Evolutionary conservation across 2,329 filamentous ascomycete species (phyloP), one percentile per base, ranked within the genome.

Genomic region (Stemphylium vesicarium): DNA sequence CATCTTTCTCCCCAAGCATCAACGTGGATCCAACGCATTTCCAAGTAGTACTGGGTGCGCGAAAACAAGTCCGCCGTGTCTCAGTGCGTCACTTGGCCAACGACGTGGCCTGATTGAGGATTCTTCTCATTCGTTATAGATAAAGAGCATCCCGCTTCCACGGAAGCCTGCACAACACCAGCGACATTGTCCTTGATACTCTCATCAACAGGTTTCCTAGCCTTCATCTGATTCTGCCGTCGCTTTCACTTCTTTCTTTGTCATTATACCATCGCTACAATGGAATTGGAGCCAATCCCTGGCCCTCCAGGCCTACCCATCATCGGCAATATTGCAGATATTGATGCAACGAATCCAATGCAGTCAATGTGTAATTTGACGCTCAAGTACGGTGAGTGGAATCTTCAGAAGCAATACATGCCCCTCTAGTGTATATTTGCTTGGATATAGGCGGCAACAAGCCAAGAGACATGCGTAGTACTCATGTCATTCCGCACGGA

Each of bases 221-320:
- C 13, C 12, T 22, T 12, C 20, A 8, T 16, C 48, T 8, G 4
- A 15, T 13, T 46, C 12, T 5, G 13, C 26, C 15, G 4, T 16
- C 33, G 18, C 3, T 36, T 12, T 20, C 26, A 4, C 11, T 31
- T 45, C 15, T 15, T 36, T 16, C 39, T 40, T 15, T 32, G 9
- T 37, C 8, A 4, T 38, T 4, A 13, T 4, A 9, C 13, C 26
- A 8, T 18, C 33, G 24, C n/a, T 26, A 43, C 32, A 16, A 64
- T 66, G 66, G 62, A 68, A 16, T 78, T 82, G 29, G 54, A 56
- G 37, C 53, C 57, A 2, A 88, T 91, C 48, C 88, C 88, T 1
- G 82, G 84, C 41, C 88, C 88, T 22, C 80, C 80, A 49, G 86
- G 85, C 2, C 77, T 88, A 51, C 88, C 87, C 1, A 71, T 91